Conservation (phyloP, 305 asterid genomes). For the Andrographis paniculata region DNA sequence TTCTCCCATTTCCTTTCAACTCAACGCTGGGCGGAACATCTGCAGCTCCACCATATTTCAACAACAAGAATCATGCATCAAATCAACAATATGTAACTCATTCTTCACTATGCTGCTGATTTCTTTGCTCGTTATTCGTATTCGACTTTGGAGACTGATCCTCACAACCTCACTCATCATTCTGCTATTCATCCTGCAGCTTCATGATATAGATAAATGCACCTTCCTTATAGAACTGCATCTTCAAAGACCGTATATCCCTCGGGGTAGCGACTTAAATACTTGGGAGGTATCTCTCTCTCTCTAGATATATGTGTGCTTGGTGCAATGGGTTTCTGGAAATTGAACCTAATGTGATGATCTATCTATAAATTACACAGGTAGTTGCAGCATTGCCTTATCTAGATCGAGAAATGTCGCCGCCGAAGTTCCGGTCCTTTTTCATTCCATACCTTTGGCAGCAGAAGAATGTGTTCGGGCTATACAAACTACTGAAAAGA, state of each 20-base stretch:
- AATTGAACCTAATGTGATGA: background rate
- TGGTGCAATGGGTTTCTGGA: constrained; percentile 6
- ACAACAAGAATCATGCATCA: constrained; percentile 82
- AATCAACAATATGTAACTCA: constrained; percentile 73
- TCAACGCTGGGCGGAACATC: constrained; percentile 88
- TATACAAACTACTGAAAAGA: constrained; percentile 78
- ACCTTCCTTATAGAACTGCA: constrained; percentile 83
- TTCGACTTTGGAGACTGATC: background rate
- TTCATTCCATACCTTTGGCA: constrained; percentile 87
- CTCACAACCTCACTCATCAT: background rate
- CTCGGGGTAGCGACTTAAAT: constrained; percentile 79
- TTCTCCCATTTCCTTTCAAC: constrained; percentile 90
- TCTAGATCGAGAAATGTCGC: constrained; percentile 89
- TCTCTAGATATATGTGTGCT: constrained; percentile 19
- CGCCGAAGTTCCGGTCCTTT: constrained; percentile 78
- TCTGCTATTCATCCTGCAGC: constrained; percentile 33
- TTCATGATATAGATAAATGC: constrained; percentile 63
- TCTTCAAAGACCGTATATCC: constrained; percentile 67
- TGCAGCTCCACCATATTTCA: constrained; percentile 85
- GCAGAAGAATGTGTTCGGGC: constrained; percentile 72
- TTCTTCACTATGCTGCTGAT: background rate
- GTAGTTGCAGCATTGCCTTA: constrained; percentile 84
- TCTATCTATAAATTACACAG: too few species aligned
- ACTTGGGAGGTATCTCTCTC: constrained; percentile 76
- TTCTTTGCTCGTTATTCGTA: background rate